phyloP scores from a whole-genome alignment of 306 rosid genomes.

The Senna siamea region DNA sequence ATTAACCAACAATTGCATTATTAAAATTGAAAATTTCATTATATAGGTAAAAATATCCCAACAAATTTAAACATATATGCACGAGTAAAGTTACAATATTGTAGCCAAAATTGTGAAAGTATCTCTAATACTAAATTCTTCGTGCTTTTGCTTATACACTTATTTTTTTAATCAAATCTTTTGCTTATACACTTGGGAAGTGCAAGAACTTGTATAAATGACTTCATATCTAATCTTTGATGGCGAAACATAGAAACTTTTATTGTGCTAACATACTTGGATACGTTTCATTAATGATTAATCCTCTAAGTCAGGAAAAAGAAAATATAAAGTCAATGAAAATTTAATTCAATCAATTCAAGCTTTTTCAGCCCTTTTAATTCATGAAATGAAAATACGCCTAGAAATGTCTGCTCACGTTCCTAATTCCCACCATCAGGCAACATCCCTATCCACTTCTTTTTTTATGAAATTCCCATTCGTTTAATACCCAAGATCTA shows the following conservation, averaged over 20 bases:
- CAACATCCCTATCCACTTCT: background rate
- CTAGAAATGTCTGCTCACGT: too few species aligned
- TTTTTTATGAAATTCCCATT: too few species aligned
- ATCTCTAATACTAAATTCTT: background rate
- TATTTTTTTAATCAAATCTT: too few species aligned
- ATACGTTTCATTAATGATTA: too few species aligned
- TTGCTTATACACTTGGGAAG: too few species aligned
- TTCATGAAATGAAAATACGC: background rate
- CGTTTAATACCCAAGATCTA: too few species aligned
- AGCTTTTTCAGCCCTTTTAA: slow-evolving; percentile 1
- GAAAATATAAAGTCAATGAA: background rate
- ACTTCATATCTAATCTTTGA: background rate
- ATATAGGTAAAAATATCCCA: too few species aligned
- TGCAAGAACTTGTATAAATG: background rate
- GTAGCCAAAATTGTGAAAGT: slow-evolving; percentile 26
- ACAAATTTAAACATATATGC: background rate
- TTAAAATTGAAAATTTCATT: too few species aligned
- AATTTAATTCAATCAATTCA: background rate
- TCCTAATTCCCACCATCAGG: background rate
- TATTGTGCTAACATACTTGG: background rate
- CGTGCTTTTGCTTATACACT: too few species aligned
- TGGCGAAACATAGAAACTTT: background rate
- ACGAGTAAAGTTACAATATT: background rate
- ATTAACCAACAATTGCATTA: too few species aligned
- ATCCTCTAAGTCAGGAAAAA: too few species aligned